Percentiles rank a stretch among this genome's conserved stretches.
These are phyloP conservation scores for Fagopyrum esculentum DNA, from an alignment of 148 eudicot species.

Conservation along the genomic window DNA sequence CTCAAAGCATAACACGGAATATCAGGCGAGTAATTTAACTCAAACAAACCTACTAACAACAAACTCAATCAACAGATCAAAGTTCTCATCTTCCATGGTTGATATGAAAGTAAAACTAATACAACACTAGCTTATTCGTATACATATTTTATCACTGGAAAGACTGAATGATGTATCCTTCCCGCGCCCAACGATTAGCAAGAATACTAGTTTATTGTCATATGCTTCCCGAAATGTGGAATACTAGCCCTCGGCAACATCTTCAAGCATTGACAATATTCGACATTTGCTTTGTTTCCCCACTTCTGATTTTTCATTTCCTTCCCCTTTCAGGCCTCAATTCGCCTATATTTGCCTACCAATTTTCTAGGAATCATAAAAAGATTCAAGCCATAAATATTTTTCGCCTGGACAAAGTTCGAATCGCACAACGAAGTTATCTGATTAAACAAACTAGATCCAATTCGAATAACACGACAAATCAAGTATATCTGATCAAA, in stretches of 20 bases:
- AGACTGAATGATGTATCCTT: not conserved
- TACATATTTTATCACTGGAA: not conserved
- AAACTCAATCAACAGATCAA: not conserved
- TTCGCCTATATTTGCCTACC: not conserved
- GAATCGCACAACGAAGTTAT: not conserved
- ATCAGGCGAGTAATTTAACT: not conserved
- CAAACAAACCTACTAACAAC: not conserved
- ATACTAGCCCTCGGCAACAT: not conserved
- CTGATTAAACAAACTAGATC: not conserved
- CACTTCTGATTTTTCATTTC: not conserved
- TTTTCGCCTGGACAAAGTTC: not conserved
- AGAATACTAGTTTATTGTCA: not conserved
- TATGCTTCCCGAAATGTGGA: not conserved
- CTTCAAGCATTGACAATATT: not conserved
- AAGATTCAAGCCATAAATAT: not conserved
- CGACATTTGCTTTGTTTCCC: not conserved
- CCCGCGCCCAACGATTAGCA: too few species aligned
- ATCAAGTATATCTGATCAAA: not conserved
- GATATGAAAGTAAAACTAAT: constrained; percentile 3
- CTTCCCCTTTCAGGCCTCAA: not conserved
- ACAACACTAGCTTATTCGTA: not conserved
- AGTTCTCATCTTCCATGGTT: not conserved
- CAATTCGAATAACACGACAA: not conserved
- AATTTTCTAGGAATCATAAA: not conserved
- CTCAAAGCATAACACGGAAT: not conserved